Evolutionary conservation across 1,284 basidiomycete species (phyloP), one percentile per base, ranked within the genome.

Genomic region (Schizopora paradoxa): DNA sequence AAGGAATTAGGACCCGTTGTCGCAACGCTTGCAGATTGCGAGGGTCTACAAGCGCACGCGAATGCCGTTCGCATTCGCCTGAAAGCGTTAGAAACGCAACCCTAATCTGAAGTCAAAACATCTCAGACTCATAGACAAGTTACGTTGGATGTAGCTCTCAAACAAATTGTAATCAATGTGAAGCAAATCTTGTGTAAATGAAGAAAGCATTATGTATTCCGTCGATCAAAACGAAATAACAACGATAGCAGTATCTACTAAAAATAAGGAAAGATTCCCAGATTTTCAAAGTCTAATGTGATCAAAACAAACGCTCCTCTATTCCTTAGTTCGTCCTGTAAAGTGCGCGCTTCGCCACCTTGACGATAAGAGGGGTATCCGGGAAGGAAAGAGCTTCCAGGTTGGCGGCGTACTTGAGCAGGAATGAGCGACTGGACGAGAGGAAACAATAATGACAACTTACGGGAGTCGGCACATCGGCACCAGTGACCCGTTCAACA

Each of bases 401-500:
- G 63, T 86, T 86, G 59, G 81, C 76, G 48, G 94, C 91, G 62
- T 96, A 97, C 88, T 94, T 53, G 10, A 16, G 28, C 42, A 41
- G 45, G 42, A 34, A 41, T 51, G 41, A 47, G 13, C 25, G 36
- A 29, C n/a, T n/a, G 53, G 11, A 48, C 45, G 28, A 2, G 23
- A 38, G 6, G 25, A 16, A 38, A 14, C 36, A 38, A 38, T 38
- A 45, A n/a, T 41, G 46, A 38, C 22, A 21, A 79, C 91, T 61
- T 58, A 94, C 91, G 47, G 93, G 94, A 61, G 94, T 96, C 39
- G 93, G 94, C 38, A 99, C 83, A 63, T 98, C 90, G 55, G 96
- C 94, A 61, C 96, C 96, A 52, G 96, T 98, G 55, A 99, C 76
- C 56, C 96, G 86, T 77, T 99, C 96, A 44, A 97, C 91, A 21